Evolutionary conservation across 768 basidiomycete genomes (phyloP).

Genomic region (Rhodotorula graminis): DNA sequence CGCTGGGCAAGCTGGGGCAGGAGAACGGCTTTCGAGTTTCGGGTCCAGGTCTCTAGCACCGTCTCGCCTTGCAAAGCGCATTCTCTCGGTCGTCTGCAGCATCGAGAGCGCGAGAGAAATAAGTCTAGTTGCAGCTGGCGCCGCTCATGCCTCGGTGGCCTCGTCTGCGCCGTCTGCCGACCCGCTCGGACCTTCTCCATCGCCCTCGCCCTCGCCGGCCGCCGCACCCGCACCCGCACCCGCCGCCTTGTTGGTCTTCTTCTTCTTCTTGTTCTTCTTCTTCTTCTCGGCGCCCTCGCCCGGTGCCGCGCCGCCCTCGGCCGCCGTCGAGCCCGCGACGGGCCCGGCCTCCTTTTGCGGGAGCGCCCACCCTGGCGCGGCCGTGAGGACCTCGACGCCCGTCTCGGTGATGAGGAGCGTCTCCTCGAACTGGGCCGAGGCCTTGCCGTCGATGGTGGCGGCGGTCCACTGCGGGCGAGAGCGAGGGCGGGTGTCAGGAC

Average conservation of each 20-base stretch:
- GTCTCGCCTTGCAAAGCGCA: too few relatives aligned
- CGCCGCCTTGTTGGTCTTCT: not conserved
- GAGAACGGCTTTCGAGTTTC: too few relatives aligned
- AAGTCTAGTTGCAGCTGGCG: too few relatives aligned
- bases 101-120: too few relatives aligned
- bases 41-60: too few relatives aligned
- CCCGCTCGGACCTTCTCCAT: not conserved
- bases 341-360: conserved; percentile 14
- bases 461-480: conserved; percentile 48
- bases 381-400: conserved; percentile 43
- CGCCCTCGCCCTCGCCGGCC: conserved; percentile 54
- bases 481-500: not conserved
- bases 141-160: too few relatives aligned
- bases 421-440: conserved; percentile 95
- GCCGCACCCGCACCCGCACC: conserved; percentile 50
- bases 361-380: conserved; percentile 36
- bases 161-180: too few relatives aligned
- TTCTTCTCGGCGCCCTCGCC: not conserved
- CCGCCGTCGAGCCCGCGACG: not conserved
- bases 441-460: conserved; percentile 81
- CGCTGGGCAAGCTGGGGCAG: too few relatives aligned
- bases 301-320: not conserved
- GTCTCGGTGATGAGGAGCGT: conserved; percentile 59
- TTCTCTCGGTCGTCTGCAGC: too few relatives aligned
- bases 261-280: conserved; percentile 14